Base-by-base conservation (phyloP, 2,329 filamentous ascomycete genomes). In the Aureobasidium leucospermi region DNA sequence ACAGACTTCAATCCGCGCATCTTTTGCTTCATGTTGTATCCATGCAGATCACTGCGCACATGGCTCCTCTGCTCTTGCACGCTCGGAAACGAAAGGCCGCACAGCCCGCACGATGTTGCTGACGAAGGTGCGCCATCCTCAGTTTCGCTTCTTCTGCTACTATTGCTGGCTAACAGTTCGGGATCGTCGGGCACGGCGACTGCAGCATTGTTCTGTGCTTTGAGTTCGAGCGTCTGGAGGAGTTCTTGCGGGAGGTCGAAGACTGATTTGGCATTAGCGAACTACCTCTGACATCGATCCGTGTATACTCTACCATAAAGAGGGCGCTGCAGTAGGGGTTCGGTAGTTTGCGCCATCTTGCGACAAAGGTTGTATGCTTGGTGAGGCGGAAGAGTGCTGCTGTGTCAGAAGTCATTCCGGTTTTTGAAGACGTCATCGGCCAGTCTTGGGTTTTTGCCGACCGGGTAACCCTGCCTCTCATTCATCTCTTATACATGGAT, bases 1-100 rank as follows among this genome's bases (percentile, higher is more conserved):
- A 96, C 87, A 0, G 89, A 75, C 9, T 80, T 81, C 60, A 81
- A 79, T 0, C 89, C 89, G 48, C 90, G 85, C 60, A 96, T 76
- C 76, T 90, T 96, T 70, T 93, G 89, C 74, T 96, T 97, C 62
- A 97, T 76, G 71, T 99, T 99, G 76, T 96, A 99, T 64, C 87
- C 83, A 72, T 99, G 94, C 51, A 95, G 80, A 69, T 99, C 94
- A 9, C 93, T 96, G 67, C 89, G 88, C 60, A 90, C 85, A 74
- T 99, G 94, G 61, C 84, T 82, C 62, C 90, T 84, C 70, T 97
- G 93, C 63, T 97, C 93, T 62, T 85, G 80, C 7, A 96, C 80
- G 9, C 81, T 86, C 34, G 79, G 69, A 67, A 95, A 96, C 5
- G 81, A 78, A 39, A 91, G 79, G 41, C 81, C 79, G 74, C 94